These are phyloP conservation scores for Scheffersomyces cryptocercus DNA, from an alignment of 1,139 yeast genomes.

Conservation along the genomic window DNA sequence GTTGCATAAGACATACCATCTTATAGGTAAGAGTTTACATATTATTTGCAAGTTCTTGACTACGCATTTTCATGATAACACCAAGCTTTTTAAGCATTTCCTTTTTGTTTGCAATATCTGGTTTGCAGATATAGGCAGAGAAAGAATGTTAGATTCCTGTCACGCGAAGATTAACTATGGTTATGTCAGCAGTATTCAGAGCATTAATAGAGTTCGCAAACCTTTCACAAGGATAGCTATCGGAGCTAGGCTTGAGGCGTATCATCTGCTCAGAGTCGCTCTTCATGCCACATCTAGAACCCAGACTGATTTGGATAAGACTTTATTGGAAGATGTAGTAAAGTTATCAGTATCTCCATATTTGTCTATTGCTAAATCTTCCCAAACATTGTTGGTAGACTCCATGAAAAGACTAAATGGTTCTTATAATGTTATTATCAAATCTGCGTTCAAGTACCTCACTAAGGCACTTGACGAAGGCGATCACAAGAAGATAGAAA, in stretches of 20 bases:
- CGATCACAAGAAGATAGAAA: constrained; percentile 64
- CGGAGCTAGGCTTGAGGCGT: constrained; percentile 74
- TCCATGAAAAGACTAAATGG: constrained; percentile 76
- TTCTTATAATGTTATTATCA: constrained; percentile 57
- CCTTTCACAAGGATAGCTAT: constrained; percentile 80
- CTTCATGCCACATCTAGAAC: constrained; percentile 76
- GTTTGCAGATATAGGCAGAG: constrained; percentile 83
- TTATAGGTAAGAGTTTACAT: constrained; percentile 71
- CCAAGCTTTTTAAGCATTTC: constrained; percentile 65
- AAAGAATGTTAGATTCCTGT: constrained; percentile 61
- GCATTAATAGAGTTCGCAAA: constrained; percentile 52
- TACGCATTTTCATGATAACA: constrained; percentile 60
- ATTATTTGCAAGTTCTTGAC: constrained; percentile 52
- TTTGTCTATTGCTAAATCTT: constrained; percentile 66
- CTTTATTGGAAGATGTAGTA: constrained; percentile 69
- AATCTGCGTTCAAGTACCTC: constrained; percentile 44
- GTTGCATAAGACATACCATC: constrained; percentile 62
- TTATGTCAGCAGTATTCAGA: constrained; percentile 37
- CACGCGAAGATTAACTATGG: constrained; percentile 41
- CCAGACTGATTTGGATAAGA: constrained; percentile 66
- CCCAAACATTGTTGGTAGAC: constrained; percentile 69
- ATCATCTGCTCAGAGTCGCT: constrained; percentile 74
- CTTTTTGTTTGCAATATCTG: constrained; percentile 73
- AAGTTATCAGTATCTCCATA: constrained; percentile 70
- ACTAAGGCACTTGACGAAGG: constrained; percentile 50